Evolutionary conservation across 768 basidiomycete genomes (phyloP).

Genomic region (Tylopilus cervinicoccineus): DNA sequence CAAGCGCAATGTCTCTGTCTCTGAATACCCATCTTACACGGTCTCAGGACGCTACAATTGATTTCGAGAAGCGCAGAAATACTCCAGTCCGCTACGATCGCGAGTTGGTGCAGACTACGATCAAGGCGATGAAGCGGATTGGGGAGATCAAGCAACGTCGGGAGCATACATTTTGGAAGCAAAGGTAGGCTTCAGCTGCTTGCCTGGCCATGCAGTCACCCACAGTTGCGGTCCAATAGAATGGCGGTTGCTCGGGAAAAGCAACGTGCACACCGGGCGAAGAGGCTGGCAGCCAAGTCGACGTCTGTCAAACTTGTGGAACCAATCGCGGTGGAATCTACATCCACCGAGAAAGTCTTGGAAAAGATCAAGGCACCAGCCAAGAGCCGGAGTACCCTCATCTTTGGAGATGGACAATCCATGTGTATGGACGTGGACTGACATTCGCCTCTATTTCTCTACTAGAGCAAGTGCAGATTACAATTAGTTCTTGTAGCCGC

Average conservation of each 20-base stretch:
- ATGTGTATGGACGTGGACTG: constrained; percentile 92
- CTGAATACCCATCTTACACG: not conserved
- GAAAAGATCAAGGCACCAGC: constrained; percentile 76
- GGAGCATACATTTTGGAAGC: constrained; percentile 96
- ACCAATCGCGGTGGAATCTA: constrained; percentile 47
- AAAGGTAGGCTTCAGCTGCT: constrained; percentile 48
- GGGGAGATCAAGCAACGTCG: constrained; percentile 87
- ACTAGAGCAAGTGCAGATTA: not conserved
- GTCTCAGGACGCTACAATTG: constrained; percentile 90
- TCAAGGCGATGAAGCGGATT: constrained; percentile 95
- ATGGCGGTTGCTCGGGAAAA: constrained; percentile 84
- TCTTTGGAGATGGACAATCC: constrained; percentile 77
- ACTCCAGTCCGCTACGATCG: constrained; percentile 96
- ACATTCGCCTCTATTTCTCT: constrained; percentile 12
- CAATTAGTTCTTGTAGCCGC: too few species aligned
- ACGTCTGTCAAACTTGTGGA: constrained; percentile 62
- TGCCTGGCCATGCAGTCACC: not conserved
- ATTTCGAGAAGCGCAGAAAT: constrained; percentile 98
- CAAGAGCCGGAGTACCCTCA: constrained; percentile 66
- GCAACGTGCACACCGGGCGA: constrained; percentile 68
- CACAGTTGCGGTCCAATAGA: constrained; percentile 37
- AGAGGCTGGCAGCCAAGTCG: constrained; percentile 49
- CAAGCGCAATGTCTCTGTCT: not conserved
- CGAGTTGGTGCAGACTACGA: constrained; percentile 85
- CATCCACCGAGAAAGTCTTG: constrained; percentile 46